A percentile compares a stretch with the other conserved stretches of the same genome.
Evolutionary conservation across 371 early-diverging fungal genomes (phyloP).

Genomic region (Smittium mucronatum): DNA sequence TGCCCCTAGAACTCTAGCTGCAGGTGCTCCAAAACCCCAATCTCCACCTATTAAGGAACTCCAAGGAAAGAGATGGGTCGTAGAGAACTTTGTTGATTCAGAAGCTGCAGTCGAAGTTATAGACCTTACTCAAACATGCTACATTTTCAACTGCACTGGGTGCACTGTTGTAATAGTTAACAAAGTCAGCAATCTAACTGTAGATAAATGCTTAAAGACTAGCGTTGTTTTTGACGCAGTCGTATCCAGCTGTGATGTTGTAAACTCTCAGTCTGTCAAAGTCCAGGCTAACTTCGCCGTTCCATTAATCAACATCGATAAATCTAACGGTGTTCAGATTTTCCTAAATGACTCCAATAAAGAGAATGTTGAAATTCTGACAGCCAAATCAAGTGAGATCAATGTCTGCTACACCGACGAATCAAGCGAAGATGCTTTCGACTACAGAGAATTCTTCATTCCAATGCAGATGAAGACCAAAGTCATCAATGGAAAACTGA

Average conservation of each 20-base stretch:
- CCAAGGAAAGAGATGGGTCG: slow-evolving; percentile 86
- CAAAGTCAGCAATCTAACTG: slow-evolving; percentile 79
- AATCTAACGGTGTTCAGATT: slow-evolving; percentile 81
- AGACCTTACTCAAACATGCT: slow-evolving; percentile 77
- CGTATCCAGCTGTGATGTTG: slow-evolving; percentile 76
- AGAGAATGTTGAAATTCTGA: slow-evolving; percentile 64
- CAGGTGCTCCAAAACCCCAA: slow-evolving; percentile 1
- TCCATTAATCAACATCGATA: slow-evolving; percentile 81
- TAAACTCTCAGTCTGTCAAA: slow-evolving; percentile 80
- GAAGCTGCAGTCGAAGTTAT: slow-evolving; percentile 57
- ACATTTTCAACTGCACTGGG: slow-evolving; percentile 81
- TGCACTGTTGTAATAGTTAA: slow-evolving; percentile 79
- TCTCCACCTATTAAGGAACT: slow-evolving; percentile 68
- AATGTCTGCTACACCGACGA: slow-evolving; percentile 59
- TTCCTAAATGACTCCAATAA: slow-evolving; percentile 63
- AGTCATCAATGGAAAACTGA: slow-evolving; percentile 59
- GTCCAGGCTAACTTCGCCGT: slow-evolving; percentile 73
- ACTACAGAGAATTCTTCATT: slow-evolving; percentile 47
- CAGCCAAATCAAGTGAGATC: slow-evolving; percentile 77
- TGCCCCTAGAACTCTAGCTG: neutral
- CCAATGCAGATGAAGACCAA: slow-evolving; percentile 88
- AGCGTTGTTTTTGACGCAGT: slow-evolving; percentile 74
- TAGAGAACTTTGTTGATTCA: slow-evolving; percentile 57
- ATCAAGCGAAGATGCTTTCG: slow-evolving; percentile 65
- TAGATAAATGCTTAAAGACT: slow-evolving; percentile 76